Percentiles rank a stretch among this genome's conserved stretches.
Evolutionary conservation across 208 protist genomes (phyloP).

Genomic region (Trypanosoma platydactyli): DNA sequence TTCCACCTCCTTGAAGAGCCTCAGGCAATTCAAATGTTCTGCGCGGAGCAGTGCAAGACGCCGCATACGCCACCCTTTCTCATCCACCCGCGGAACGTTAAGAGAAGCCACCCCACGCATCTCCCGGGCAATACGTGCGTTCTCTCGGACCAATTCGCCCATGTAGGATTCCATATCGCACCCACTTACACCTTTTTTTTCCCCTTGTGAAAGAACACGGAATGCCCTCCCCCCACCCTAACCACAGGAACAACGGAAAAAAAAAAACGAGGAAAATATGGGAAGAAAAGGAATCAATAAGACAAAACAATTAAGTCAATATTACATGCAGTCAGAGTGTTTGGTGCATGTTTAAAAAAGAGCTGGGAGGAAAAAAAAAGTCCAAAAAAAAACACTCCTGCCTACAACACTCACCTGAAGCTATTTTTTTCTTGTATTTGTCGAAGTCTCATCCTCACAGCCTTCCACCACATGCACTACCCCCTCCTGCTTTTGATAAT

Average conservation of each 20-base stretch:
- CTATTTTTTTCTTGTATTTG: too few species aligned
- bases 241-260: not conserved
- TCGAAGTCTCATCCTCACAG: too few species aligned
- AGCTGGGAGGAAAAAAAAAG: not conserved
- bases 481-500: conserved; percentile 1
- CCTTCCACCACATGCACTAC: not conserved
- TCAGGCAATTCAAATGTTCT: conserved; percentile 41
- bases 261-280: not conserved
- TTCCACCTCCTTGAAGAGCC: conserved; percentile 6
- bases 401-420: too few species aligned
- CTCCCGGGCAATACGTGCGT: conserved; percentile 38
- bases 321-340: too few species aligned
- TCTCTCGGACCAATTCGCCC: conserved; percentile 35
- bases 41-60: conserved; percentile 40
- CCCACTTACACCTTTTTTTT: not conserved
- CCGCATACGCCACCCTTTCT: conserved; percentile 34
- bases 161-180: not conserved
- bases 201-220: not conserved
- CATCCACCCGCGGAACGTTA: conserved; percentile 17
- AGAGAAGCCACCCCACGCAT: conserved; percentile 40
- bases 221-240: too few species aligned
- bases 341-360: not conserved
- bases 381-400: too few species aligned
- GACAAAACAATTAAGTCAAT: too few species aligned
- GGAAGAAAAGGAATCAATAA: not conserved